Evolutionary conservation across 768 basidiomycete species (phyloP).

Genomic region (Melanogaster broomeanus): DNA sequence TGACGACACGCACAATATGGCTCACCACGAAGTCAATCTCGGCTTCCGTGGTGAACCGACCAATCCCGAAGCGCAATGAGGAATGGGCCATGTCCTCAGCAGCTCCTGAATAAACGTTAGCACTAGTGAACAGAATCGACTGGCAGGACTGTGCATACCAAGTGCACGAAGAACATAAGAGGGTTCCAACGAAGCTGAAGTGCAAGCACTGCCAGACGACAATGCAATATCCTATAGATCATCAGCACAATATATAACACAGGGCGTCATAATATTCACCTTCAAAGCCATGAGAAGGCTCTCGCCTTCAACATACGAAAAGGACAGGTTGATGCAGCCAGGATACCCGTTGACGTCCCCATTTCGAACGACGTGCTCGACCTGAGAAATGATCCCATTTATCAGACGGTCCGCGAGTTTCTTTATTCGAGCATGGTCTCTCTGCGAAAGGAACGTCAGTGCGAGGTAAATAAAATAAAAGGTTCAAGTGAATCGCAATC

Average conservation of each 20-base stretch:
- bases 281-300: slow-evolving; percentile 97
- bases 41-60: slow-evolving; percentile 95
- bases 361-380: slow-evolving; percentile 92
- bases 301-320: slow-evolving; percentile 97
- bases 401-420: slow-evolving; percentile 81
- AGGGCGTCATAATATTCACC: slow-evolving; percentile 43
- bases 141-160: slow-evolving; percentile 44
- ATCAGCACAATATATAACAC: slow-evolving; percentile 3
- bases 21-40: slow-evolving; percentile 94
- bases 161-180: slow-evolving; percentile 97
- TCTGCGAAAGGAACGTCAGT: slow-evolving; percentile 42
- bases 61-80: slow-evolving; percentile 95
- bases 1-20: slow-evolving; percentile 86
- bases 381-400: slow-evolving; percentile 74
- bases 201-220: slow-evolving; percentile 97
- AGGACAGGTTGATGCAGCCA: slow-evolving; percentile 94
- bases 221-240: slow-evolving; percentile 83
- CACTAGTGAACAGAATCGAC: background rate
- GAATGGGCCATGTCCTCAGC: slow-evolving; percentile 99
- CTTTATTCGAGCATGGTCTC: slow-evolving; percentile 76
- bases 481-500: slow-evolving; percentile 37
- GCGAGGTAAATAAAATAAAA: background rate
- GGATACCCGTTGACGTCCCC: slow-evolving; percentile 91
- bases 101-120: slow-evolving; percentile 53
- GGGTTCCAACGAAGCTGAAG: slow-evolving; percentile 96